Conservation (phyloP, 2,329 filamentous ascomycete genomes). For the Talaromyces atroroseus region DNA sequence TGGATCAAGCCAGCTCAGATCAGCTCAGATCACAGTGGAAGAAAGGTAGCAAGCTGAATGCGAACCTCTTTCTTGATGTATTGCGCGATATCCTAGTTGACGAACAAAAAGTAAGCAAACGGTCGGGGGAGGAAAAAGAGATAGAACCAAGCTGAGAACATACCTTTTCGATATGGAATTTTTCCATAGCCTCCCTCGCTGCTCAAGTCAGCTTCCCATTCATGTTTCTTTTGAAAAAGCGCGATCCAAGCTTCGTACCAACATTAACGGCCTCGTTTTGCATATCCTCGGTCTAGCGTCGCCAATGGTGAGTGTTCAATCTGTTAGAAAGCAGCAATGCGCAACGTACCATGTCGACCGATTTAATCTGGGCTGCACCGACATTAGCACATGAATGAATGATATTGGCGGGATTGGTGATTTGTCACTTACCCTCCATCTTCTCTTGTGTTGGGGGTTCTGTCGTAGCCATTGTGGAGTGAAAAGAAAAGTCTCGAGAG, state of each 20-base stretch:
- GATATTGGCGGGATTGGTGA: background rate
- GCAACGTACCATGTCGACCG: slow-evolving; percentile 83
- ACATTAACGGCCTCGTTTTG: slow-evolving; percentile 92
- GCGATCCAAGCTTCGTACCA: slow-evolving; percentile 54
- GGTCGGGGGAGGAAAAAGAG: background rate
- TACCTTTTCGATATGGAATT: slow-evolving; percentile 68
- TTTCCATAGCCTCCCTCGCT: slow-evolving; percentile 68
- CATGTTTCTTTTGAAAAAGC: background rate
- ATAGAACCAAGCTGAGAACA: background rate
- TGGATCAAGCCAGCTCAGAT: slow-evolving; percentile 19
- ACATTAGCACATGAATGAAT: slow-evolving; percentile 13
- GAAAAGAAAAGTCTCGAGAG: background rate
- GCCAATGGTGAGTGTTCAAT: background rate
- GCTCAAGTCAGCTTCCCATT: slow-evolving; percentile 11
- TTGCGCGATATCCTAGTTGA: slow-evolving; percentile 77
- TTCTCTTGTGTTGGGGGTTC: slow-evolving; percentile 52
- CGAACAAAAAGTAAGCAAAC: background rate
- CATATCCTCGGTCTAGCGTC: slow-evolving; percentile 85
- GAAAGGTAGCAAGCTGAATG: slow-evolving; percentile 14
- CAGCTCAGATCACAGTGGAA: background rate
- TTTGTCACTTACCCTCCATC: slow-evolving; percentile 61
- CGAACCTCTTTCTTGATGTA: slow-evolving; percentile 88
- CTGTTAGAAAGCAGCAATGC: background rate
- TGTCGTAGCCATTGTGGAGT: slow-evolving; percentile 32
- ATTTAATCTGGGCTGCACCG: slow-evolving; percentile 83